phyloP scores from a whole-genome alignment of 371 early-diverging fungal species.

The Actinomucor elegans region DNA sequence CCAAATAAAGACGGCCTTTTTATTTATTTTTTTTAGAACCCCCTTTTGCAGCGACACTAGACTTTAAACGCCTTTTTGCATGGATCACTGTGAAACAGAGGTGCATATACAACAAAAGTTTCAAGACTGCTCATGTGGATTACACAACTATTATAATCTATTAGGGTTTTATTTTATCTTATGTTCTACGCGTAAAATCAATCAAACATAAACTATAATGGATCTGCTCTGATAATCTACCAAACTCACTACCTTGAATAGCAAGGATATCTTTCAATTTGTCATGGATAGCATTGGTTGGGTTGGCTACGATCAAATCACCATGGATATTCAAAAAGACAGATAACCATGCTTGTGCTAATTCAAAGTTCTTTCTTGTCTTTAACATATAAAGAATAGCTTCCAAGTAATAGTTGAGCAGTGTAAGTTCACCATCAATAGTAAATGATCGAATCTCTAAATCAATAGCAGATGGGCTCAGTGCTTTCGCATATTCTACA shows the following conservation, averaged over 20 bases:
- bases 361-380: constrained; percentile 79
- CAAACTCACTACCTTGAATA: constrained; percentile 59
- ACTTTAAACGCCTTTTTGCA: too few species aligned
- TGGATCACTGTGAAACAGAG: too few species aligned
- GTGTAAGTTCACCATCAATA: constrained; percentile 56
- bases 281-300: constrained; percentile 47
- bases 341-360: constrained; percentile 79
- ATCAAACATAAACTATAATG: constrained; percentile 83
- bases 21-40: too few species aligned
- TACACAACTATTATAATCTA: neutral
- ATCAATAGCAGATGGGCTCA: constrained; percentile 85
- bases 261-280: constrained; percentile 46
- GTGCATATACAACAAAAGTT: too few species aligned
- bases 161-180: too few species aligned
- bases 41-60: too few species aligned
- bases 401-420: constrained; percentile 60
- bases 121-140: neutral
- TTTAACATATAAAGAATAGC: constrained; percentile 62
- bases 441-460: constrained; percentile 81
- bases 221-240: constrained; percentile 68
- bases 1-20: too few species aligned
- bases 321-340: constrained; percentile 78
- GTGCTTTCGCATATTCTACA: constrained; percentile 65
- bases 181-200: constrained; percentile 70
- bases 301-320: constrained; percentile 71